phyloP scores from a whole-genome alignment of 495 filamentous ascomycete genomes.

The Apodospora peruviana region DNA sequence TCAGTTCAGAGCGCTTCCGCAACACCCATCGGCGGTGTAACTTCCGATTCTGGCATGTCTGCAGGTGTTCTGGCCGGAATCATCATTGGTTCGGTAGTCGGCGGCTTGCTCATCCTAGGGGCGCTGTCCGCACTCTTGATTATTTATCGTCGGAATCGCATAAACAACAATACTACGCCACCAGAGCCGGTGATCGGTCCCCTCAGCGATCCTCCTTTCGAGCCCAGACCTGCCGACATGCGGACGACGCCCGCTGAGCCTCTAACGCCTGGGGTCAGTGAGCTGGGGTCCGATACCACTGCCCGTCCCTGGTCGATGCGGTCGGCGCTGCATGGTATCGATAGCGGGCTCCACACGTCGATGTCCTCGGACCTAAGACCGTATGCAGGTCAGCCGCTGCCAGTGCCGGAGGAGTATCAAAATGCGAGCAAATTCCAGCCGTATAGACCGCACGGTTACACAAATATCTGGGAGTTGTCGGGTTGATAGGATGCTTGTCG shows the following conservation, averaged over 20 bases:
- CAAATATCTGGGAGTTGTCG: too few species aligned
- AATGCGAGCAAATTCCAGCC: background rate
- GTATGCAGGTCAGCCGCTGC: too few species aligned
- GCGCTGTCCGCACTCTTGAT: slow-evolving; percentile 9
- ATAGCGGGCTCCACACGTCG: background rate
- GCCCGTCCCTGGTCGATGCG: background rate
- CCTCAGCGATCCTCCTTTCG: background rate
- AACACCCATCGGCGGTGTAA: background rate
- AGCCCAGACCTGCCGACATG: background rate
- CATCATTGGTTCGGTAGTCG: slow-evolving; percentile 8
- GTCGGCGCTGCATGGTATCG: background rate
- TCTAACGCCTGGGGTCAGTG: background rate
- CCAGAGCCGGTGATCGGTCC: background rate
- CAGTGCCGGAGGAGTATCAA: background rate
- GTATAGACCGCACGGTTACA: too few species aligned
- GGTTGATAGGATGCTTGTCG: too few species aligned
- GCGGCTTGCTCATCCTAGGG: slow-evolving; percentile 9
- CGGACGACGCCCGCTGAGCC: background rate
- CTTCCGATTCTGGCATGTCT: slow-evolving; percentile 4
- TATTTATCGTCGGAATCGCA: slow-evolving; percentile 8
- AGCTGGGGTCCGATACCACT: background rate
- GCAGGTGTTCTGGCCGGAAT: slow-evolving; percentile 17
- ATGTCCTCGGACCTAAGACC: too few species aligned
- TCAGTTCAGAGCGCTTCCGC: too few species aligned
- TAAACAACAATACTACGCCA: background rate